These are phyloP conservation scores for Pyronema domesticum DNA, from an alignment of 495 filamentous ascomycete genomes.

Conservation along the genomic window DNA sequence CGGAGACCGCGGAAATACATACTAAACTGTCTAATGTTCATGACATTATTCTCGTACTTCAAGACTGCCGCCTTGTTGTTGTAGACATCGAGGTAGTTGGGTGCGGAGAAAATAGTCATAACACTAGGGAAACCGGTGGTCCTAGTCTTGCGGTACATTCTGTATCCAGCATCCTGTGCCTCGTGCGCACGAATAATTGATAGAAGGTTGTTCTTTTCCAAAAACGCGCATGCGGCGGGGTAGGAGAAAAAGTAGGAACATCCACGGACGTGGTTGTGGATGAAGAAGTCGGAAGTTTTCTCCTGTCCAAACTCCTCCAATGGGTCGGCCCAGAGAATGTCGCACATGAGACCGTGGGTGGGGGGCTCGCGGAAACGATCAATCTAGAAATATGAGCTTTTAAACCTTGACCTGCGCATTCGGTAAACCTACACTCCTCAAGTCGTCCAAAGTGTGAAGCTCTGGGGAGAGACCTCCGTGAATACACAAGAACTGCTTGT, in stretches of 20 bases:
- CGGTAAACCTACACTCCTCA: conserved; percentile 16
- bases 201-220: conserved; percentile 96
- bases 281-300: conserved; percentile 89
- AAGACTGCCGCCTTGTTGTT: conserved; percentile 98
- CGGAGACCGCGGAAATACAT: conserved; percentile 10
- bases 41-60: conserved; percentile 99
- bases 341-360: conserved; percentile 95
- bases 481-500: conserved; percentile 98
- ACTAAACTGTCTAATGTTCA: conserved; percentile 98
- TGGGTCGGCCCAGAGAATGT: conserved; percentile 96
- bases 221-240: conserved; percentile 88
- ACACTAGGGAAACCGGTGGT: conserved; percentile 97
- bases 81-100: conserved; percentile 98
- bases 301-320: conserved; percentile 99
- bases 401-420: neutral
- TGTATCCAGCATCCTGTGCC: conserved; percentile 93
- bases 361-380: conserved; percentile 95
- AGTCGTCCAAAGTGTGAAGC: conserved; percentile 81
- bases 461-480: conserved; percentile 93
- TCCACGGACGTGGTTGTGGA: conserved; percentile 94
- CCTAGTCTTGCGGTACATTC: conserved; percentile 96
- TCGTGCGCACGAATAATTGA: conserved; percentile 98
- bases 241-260: conserved; percentile 99
- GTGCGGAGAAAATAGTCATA: conserved; percentile 99
- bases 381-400: conserved; percentile 38